Evolutionary conservation across 164 flowering plant species (phyloP), one percentile per base, ranked within the genome.

Genomic region (Aristolochia californica): DNA sequence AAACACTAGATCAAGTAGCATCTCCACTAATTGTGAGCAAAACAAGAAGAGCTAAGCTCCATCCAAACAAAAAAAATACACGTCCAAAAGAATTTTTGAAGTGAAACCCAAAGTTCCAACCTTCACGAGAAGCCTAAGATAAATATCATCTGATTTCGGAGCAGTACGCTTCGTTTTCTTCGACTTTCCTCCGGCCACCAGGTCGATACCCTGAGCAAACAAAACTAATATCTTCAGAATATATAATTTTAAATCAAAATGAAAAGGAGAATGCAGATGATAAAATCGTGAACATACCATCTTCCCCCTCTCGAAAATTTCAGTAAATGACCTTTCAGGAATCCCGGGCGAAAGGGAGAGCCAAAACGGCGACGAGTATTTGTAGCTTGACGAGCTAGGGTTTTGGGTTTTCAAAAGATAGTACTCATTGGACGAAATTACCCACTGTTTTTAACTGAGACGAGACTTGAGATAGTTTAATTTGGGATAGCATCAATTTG

Each of bases 141-240:
- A 64, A 45, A 64, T 50, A 51, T 64, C 67, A 28, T 52, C 53
- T 4, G 67, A 64, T 53, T 50, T 64, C 40, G 67, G 67, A 45
- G 67, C 67, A 1, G 67, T 64, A 2, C 67, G 62, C 50, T 51
- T 57, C 52, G 67, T 64, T 53, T 52, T 63, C 49, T 55, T 13
- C 64, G 70, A 51, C 67, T 80, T 28, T 64, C 91, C 43, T 55
- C 72, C 22, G 71, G 70, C 55, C 78, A 84, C 62, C 5, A 64
- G 48, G 52, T 64, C 67, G 56, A 64, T 64, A 17, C 67, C 67
- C 67, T 64, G 55, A 22, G 13, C 21, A 14, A 22, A 47, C 22
- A 20, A 8, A 47, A 47, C n/a, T n/a, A n/a, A n/a, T n/a, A n/a
- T n/a, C 18, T 8, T 0, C 10, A 1, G 50, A 47, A 47, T 47